Evolutionary conservation across 208 protist species (phyloP).

Genomic region (Crithidia fasciculata): DNA sequence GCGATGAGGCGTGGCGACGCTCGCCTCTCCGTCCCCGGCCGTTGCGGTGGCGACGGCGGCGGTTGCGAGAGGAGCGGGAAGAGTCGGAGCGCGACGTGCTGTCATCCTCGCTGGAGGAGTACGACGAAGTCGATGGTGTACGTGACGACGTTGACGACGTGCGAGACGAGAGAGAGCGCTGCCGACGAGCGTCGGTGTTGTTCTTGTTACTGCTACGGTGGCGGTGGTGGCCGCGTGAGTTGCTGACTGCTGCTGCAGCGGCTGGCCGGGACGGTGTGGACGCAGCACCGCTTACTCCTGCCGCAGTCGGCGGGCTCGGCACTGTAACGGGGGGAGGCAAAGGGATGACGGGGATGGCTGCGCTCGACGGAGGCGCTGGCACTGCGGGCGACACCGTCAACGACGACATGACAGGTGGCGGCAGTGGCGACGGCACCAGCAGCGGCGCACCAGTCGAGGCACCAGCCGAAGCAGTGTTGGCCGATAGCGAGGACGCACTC

Average conservation of each 20-base stretch:
- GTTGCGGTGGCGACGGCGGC: slow-evolving; percentile 7
- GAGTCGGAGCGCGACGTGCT: background rate
- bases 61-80: slow-evolving; percentile 11
- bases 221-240: slow-evolving; percentile 11
- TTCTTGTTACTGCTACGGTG: slow-evolving; percentile 15
- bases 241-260: background rate
- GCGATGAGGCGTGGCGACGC: slow-evolving; percentile 12
- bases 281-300: background rate
- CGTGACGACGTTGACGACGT: background rate
- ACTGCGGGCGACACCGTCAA: background rate
- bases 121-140: slow-evolving; percentile 2
- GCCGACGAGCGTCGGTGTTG: slow-evolving; percentile 8
- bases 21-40: slow-evolving; percentile 4
- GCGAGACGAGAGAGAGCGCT: slow-evolving; percentile 3
- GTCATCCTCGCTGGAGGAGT: slow-evolving; percentile 10
- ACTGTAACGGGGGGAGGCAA: background rate
- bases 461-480: background rate
- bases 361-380: background rate
- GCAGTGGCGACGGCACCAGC: background rate
- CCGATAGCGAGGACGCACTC: background rate
- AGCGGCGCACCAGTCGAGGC: background rate
- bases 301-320: background rate
- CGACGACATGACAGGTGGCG: background rate
- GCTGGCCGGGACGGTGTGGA: background rate
- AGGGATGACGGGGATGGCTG: background rate